These are phyloP conservation scores for Drechslera avenae DNA, from an alignment of 2,329 filamentous ascomycete species.

Conservation along the genomic window DNA sequence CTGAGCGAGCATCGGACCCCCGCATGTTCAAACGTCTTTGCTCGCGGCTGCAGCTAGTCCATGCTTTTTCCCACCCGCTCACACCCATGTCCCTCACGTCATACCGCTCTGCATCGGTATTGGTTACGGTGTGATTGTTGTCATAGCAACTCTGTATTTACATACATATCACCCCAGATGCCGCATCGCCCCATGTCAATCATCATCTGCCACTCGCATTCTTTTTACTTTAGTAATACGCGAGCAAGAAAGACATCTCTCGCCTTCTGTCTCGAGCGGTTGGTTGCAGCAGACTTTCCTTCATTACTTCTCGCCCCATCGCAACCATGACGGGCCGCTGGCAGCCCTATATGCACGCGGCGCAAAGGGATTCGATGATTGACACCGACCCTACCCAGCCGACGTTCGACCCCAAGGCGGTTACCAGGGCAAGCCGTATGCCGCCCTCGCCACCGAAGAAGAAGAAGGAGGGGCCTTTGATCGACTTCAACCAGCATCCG, in stretches of 20 bases:
- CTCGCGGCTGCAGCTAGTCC: slow-evolving; percentile 10
- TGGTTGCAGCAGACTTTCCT: slow-evolving; percentile 32
- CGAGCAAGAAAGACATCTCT: slow-evolving; percentile 24
- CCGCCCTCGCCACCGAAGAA: slow-evolving; percentile 63
- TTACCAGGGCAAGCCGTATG: slow-evolving; percentile 78
- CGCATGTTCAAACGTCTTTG: slow-evolving; percentile 14
- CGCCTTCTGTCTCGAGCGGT: slow-evolving; percentile 33
- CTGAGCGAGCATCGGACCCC: slow-evolving; percentile 8
- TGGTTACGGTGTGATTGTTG: slow-evolving; percentile 32
- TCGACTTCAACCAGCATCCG: slow-evolving; percentile 85
- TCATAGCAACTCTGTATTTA: slow-evolving; percentile 42
- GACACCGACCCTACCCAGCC: slow-evolving; percentile 52
- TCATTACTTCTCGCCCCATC: slow-evolving; percentile 32
- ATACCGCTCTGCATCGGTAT: slow-evolving; percentile 18
- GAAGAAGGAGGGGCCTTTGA: slow-evolving; percentile 74
- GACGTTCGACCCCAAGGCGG: slow-evolving; percentile 84
- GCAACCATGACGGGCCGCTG: slow-evolving; percentile 52
- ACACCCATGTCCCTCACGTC: slow-evolving; percentile 26
- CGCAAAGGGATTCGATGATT: slow-evolving; percentile 57
- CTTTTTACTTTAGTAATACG: slow-evolving; percentile 35
- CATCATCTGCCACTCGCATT: slow-evolving; percentile 38
- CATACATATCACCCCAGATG: slow-evolving; percentile 31
- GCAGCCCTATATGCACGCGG: slow-evolving; percentile 74
- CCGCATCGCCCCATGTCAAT: slow-evolving; percentile 34
- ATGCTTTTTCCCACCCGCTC: slow-evolving; percentile 2